Evolutionary conservation across 441 rosid genomes (phyloP), one percentile per base, ranked within the genome.

Genomic region (Oxalis stricta): DNA sequence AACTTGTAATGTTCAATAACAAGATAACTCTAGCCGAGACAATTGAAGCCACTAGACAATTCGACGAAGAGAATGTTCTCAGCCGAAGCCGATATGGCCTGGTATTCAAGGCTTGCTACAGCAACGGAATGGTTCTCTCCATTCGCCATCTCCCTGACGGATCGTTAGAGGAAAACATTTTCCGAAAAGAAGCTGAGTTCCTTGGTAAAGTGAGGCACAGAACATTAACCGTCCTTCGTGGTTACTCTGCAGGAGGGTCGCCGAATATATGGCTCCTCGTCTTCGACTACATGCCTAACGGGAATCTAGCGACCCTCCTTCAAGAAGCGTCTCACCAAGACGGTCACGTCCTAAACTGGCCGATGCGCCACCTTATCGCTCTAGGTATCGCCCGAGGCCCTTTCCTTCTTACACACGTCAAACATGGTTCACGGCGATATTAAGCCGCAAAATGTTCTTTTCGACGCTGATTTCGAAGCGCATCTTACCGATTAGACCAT

Each of bases 261-360:
- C 91, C 91, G 0, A 88, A 91, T 58, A 30, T 72, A 14, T 77
- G 93, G 67, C 96, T 91, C 34, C 73, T 91, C 28, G 85, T 74
- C 6, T 86, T 70, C 40, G 98, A 85, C 49, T 89, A 89, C 84
- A 89, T 89, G 98, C 98, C 98, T 0, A 91, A 91, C 19, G 98
- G 96, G 19, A 91, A 79, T 62, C 77, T 91, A 8, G 83, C 85
- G 14, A 91, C 99, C 3, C 73, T 91, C 35, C 92, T 91, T 28
- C 98, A 83, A 60, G 98, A 91, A 65, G 96, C 96, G 40, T 80
- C 96, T 0, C 96, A 91, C 61, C 94, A 84, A 55, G 98, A 91
- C 48, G 98, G 98, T 2, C 96, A 91, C 60, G 94, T 91, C 35
- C 66, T 91, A 8, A 91, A 91, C 59, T 91, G 99, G 99, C 99